Percentiles rank a stretch among this genome's conserved stretches.
Evolutionary conservation across 2,329 filamentous ascomycete species (phyloP).

Genomic region (Tetracladium maxilliforme): DNA sequence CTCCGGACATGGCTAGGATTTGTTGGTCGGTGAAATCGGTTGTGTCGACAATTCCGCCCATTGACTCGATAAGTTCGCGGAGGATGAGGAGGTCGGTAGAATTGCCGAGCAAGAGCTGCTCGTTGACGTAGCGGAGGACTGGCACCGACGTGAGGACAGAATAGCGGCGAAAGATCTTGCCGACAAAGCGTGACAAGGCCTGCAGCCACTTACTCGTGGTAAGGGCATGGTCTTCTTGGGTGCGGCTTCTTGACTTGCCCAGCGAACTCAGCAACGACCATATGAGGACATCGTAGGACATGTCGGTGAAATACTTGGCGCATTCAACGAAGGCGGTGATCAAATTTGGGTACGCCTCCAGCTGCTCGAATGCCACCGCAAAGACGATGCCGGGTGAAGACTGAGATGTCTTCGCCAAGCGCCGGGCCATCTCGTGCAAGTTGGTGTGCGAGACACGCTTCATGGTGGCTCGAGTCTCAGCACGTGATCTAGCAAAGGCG

Average conservation of each 20-base stretch:
- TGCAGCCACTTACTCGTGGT: constrained; percentile 87
- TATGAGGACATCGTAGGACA: constrained; percentile 85
- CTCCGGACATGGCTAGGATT: constrained; percentile 77
- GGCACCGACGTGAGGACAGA: constrained; percentile 70
- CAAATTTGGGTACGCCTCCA: constrained; percentile 88
- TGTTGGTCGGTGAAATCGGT: constrained; percentile 81
- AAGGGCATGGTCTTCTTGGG: constrained; percentile 45
- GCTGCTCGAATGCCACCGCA: constrained; percentile 73
- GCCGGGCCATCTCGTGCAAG: constrained; percentile 70
- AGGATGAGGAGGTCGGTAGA: constrained; percentile 84
- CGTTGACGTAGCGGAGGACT: constrained; percentile 76
- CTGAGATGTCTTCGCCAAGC: constrained; percentile 82
- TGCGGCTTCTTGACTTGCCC: constrained; percentile 46
- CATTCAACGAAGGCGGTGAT: constrained; percentile 93
- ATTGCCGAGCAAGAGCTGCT: constrained; percentile 70
- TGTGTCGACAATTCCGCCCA: constrained; percentile 85
- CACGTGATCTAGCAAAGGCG: constrained; percentile 62
- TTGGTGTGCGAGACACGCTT: constrained; percentile 86
- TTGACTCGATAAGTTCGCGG: constrained; percentile 77
- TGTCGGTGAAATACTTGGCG: constrained; percentile 79
- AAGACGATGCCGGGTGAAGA: constrained; percentile 87
- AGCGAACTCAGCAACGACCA: constrained; percentile 78
- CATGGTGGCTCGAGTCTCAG: constrained; percentile 73
- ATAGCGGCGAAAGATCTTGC: constrained; percentile 79
- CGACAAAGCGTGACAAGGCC: constrained; percentile 79